Percentiles rank a stretch among this genome's conserved stretches.
Conservation (phyloP, 2,329 filamentous ascomycete genomes). For the Calonectria hawksworthii region DNA sequence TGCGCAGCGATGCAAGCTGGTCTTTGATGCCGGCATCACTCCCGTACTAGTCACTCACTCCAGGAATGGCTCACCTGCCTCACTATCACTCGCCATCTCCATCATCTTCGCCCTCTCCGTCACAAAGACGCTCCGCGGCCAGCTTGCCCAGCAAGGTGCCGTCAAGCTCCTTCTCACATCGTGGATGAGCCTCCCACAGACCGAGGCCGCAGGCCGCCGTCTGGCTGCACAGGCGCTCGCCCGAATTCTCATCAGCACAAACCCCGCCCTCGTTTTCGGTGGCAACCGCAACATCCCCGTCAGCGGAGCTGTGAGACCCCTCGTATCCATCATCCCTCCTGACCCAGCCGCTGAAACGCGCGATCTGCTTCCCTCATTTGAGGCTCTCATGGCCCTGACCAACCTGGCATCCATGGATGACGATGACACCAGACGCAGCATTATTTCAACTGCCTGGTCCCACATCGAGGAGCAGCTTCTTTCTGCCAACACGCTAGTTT, state of each 20-base stretch:
- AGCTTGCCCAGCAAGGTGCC: constrained; percentile 93
- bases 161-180: constrained; percentile 85
- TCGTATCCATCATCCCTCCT: constrained; percentile 79
- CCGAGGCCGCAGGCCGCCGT: constrained; percentile 62
- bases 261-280: constrained; percentile 87
- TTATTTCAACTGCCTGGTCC: constrained; percentile 81
- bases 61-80: constrained; percentile 79
- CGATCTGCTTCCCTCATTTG: constrained; percentile 90
- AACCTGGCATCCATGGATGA: constrained; percentile 89
- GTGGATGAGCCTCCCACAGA: constrained; percentile 72
- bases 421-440: constrained; percentile 73
- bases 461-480: constrained; percentile 88
- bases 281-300: constrained; percentile 80
- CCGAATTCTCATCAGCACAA: constrained; percentile 87
- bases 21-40: constrained; percentile 84
- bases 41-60: constrained; percentile 83
- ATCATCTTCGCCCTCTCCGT: constrained; percentile 85
- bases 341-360: constrained; percentile 74
- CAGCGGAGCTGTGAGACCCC: constrained; percentile 84
- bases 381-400: constrained; percentile 90
- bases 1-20: constrained; percentile 78
- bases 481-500: constrained; percentile 80
- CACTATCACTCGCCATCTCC: constrained; percentile 79
- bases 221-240: constrained; percentile 85
- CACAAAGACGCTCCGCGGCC: constrained; percentile 79